Conservation (phyloP, 2,329 filamentous ascomycete species). For the Simplicillium aogashimaense region DNA sequence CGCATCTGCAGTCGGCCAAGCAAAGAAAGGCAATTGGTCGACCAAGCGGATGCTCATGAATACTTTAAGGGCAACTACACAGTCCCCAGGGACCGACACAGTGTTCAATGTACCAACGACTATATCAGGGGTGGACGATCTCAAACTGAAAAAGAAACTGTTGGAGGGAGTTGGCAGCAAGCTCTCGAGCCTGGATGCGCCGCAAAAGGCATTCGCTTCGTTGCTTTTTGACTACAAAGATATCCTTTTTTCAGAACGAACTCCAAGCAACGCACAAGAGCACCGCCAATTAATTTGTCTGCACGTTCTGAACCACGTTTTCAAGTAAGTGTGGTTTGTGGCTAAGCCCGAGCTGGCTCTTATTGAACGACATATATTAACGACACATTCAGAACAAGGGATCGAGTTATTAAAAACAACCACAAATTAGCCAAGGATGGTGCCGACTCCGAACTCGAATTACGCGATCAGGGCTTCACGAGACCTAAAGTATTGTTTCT, state of each 20-base stretch:
- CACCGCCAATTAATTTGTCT: conserved; percentile 67
- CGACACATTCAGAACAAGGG: conserved; percentile 53
- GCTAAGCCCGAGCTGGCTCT: conserved; percentile 7
- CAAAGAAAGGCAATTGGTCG: conserved; percentile 40
- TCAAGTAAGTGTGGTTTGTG: conserved; percentile 52
- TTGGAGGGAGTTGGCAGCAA: conserved; percentile 41
- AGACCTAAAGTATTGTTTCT: conserved; percentile 88
- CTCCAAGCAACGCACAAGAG: conserved; percentile 53
- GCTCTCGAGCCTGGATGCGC: conserved; percentile 45
- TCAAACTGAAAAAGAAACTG: conserved; percentile 65
- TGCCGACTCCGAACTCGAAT: conserved; percentile 55
- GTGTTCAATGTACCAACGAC: conserved; percentile 21
- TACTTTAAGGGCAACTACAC: conserved; percentile 36
- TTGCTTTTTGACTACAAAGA: conserved; percentile 78
- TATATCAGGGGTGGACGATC: conserved; percentile 28
- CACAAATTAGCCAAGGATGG: conserved; percentile 61
- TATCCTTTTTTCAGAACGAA: conserved; percentile 65
- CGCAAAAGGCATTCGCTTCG: conserved; percentile 58
- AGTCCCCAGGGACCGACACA: conserved; percentile 30
- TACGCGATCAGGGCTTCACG: conserved; percentile 91
- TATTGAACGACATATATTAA: neutral
- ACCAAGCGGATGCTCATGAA: conserved; percentile 35
- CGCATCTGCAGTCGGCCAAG: conserved; percentile 38
- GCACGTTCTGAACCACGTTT: conserved; percentile 83
- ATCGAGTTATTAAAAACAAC: conserved; percentile 88